phyloP scores from a whole-genome alignment of 2,329 filamentous ascomycete genomes.

The Fusarium subglutinans region DNA sequence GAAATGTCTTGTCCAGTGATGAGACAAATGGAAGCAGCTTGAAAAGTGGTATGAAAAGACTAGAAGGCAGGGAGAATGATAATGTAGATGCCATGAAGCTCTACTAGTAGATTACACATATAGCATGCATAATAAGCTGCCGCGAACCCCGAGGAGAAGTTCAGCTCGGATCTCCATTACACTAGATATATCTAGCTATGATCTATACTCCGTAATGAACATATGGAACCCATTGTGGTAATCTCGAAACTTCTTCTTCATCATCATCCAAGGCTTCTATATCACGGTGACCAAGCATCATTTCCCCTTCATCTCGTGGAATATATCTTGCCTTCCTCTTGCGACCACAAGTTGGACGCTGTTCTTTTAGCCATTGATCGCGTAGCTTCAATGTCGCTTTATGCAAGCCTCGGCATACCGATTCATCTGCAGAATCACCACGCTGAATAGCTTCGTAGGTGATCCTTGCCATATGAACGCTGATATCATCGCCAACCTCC shows the following conservation, averaged over 20 bases:
- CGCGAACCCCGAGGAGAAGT: background rate
- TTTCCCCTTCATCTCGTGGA: too few relatives aligned
- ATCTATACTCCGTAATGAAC: background rate
- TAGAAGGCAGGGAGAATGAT: too few relatives aligned
- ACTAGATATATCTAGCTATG: background rate
- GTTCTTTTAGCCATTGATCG: background rate
- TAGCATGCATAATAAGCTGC: background rate
- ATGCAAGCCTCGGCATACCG: background rate
- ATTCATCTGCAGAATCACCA: background rate
- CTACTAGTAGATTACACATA: background rate
- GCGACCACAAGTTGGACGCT: rapidly evolving
- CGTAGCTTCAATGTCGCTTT: background rate
- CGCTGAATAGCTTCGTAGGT: background rate
- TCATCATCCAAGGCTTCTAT: background rate
- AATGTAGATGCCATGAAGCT: background rate
- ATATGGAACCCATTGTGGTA: background rate
- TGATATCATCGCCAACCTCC: background rate
- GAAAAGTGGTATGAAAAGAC: too few relatives aligned
- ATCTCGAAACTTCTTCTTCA: background rate
- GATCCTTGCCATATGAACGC: background rate
- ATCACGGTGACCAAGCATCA: background rate
- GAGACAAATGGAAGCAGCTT: too few relatives aligned
- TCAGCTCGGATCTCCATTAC: background rate
- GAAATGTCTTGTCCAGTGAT: too few relatives aligned
- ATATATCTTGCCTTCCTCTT: background rate